Conservation (phyloP, 2,329 filamentous ascomycete genomes). For the Fusarium palustre region DNA sequence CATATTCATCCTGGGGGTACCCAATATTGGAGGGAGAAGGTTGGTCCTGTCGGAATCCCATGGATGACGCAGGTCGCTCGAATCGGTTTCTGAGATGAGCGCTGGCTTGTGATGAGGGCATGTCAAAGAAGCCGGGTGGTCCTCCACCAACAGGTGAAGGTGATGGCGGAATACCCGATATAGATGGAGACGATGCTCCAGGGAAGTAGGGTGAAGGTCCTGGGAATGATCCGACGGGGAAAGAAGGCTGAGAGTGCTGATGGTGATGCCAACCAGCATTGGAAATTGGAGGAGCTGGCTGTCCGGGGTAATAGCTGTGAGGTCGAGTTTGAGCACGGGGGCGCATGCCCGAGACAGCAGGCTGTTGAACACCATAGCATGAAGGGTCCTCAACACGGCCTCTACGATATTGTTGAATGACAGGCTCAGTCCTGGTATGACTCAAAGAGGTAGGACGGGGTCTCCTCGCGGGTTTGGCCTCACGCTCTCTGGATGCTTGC, state of each 20-base stretch:
- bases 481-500: constrained; percentile 31
- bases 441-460: constrained; percentile 48
- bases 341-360: constrained; percentile 48
- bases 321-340: constrained; percentile 52
- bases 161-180: constrained; percentile 46
- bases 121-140: constrained; percentile 51
- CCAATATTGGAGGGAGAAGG: constrained; percentile 46
- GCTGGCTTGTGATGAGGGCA: constrained; percentile 45
- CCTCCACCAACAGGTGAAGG: constrained; percentile 47
- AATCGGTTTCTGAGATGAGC: constrained; percentile 52
- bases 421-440: constrained; percentile 51
- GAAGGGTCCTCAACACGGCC: constrained; percentile 52
- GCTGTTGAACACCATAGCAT: constrained; percentile 53
- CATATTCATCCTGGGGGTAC: constrained; percentile 57
- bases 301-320: constrained; percentile 53
- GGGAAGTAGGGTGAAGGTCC: constrained; percentile 47
- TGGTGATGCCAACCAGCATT: constrained; percentile 47
- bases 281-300: constrained; percentile 44
- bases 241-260: constrained; percentile 40
- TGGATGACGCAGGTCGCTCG: constrained; percentile 55
- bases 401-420: constrained; percentile 50
- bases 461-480: constrained; percentile 47
- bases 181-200: constrained; percentile 43
- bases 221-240: constrained; percentile 49
- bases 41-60: constrained; percentile 53